These are phyloP conservation scores for Melanopsichium pennsylvanicum DNA, from an alignment of 1,284 basidiomycete genomes.

Conservation along the genomic window DNA sequence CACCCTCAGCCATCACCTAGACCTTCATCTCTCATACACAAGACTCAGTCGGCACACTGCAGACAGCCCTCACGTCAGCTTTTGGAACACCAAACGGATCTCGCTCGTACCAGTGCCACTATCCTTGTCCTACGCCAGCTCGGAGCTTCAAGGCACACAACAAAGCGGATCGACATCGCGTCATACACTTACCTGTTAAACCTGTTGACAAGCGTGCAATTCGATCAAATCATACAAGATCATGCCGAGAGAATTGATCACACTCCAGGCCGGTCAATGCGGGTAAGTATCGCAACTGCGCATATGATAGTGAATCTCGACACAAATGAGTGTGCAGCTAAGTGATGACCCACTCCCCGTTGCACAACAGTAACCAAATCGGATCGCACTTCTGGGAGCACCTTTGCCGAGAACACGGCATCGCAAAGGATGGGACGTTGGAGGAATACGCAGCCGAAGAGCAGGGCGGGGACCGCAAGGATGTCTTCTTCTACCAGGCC, in stretches of 20 bases:
- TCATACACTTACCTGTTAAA: too few species aligned
- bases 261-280: constrained; percentile 65
- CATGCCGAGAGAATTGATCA: constrained; percentile 65
- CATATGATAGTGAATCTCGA: too few species aligned
- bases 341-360: background rate
- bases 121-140: background rate
- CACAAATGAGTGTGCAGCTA: background rate
- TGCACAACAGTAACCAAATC: constrained; percentile 53
- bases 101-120: background rate
- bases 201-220: too few species aligned
- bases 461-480: constrained; percentile 79
- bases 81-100: background rate
- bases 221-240: background rate
- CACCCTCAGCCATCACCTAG: background rate
- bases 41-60: too few species aligned
- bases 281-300: constrained; percentile 25
- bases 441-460: constrained; percentile 62
- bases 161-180: background rate
- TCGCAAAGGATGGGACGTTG: constrained; percentile 62
- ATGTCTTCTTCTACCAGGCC: constrained; percentile 99
- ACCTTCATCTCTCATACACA: background rate
- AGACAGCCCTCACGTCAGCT: background rate
- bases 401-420: constrained; percentile 64
- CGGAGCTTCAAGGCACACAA: background rate
- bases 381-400: constrained; percentile 66